Percentiles rank a stretch among this genome's conserved stretches.
phyloP scores from a whole-genome alignment of 257 asterid species.

The Ajuga chamaepitys region DNA sequence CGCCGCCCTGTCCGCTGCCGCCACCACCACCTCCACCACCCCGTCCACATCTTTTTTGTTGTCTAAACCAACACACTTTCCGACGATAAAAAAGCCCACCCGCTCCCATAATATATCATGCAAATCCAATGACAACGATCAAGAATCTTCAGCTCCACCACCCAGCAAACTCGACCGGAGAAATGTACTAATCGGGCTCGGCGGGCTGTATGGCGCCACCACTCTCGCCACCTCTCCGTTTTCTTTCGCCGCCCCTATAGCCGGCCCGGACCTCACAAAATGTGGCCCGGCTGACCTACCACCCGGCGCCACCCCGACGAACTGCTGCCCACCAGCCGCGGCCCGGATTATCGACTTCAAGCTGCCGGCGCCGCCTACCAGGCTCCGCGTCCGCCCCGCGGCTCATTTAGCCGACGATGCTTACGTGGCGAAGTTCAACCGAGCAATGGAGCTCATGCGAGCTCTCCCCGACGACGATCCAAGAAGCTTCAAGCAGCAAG shows the following conservation, averaged over 20 bases:
- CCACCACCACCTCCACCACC: conserved; percentile 16
- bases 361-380: conserved; percentile 33
- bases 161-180: conserved; percentile 36
- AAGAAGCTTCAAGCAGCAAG: conserved; percentile 71
- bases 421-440: conserved; percentile 44
- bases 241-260: conserved; percentile 50
- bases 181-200: conserved; percentile 53
- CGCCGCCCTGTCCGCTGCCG: conserved; percentile 15
- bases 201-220: conserved; percentile 69
- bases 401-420: conserved; percentile 54
- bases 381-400: conserved; percentile 58
- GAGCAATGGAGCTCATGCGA: conserved; percentile 56
- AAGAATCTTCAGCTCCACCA: conserved; percentile 11
- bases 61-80: conserved; percentile 20
- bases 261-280: conserved; percentile 59
- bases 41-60: conserved; percentile 2
- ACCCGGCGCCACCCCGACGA: conserved; percentile 38
- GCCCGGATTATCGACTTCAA: conserved; percentile 37
- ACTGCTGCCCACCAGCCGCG: conserved; percentile 68
- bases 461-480: conserved; percentile 82
- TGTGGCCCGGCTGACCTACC: conserved; percentile 81
- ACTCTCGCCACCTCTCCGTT: conserved; percentile 36
- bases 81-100: conserved; percentile 9
- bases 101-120: conserved; percentile 33
- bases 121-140: conserved; percentile 27